Conservation (phyloP, 208 protist genomes). For the Borovskyia barvae region DNA sequence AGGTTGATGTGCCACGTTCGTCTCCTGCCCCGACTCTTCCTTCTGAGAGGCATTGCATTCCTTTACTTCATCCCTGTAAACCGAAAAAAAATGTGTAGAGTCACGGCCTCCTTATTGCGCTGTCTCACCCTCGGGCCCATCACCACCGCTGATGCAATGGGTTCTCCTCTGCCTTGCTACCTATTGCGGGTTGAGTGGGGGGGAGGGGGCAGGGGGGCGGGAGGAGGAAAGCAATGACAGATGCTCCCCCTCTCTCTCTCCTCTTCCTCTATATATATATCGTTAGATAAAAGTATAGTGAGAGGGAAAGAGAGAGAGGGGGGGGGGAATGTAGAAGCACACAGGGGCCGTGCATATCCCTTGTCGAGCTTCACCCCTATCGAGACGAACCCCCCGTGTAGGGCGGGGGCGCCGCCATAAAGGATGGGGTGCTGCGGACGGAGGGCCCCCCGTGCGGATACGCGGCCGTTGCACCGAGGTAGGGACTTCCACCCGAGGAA, state of each 20-base stretch:
- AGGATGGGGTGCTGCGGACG: constrained; percentile 33
- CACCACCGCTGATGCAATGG: too few relatives aligned
- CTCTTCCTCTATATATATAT: neutral
- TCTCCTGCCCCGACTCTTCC: too few relatives aligned
- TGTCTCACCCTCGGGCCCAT: too few relatives aligned
- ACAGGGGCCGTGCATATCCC: neutral
- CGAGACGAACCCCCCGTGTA: constrained; percentile 15
- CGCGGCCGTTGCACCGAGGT: constrained; percentile 10
- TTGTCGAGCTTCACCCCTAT: neutral
- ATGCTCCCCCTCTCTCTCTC: too few relatives aligned
- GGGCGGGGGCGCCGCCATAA: constrained; percentile 32
- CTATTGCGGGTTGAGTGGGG: too few relatives aligned
- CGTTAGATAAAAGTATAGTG: neutral
- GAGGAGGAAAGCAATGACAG: too few relatives aligned
- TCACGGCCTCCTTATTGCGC: too few relatives aligned
- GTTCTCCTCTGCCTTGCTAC: too few relatives aligned
- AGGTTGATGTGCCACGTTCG: constrained; percentile 7
- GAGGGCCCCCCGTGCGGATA: constrained; percentile 27
- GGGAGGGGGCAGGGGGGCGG: too few relatives aligned
- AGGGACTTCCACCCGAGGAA: constrained; percentile 20
- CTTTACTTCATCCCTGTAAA: too few relatives aligned
- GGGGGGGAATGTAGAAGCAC: neutral
- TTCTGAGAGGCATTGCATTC: too few relatives aligned
- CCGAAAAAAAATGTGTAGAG: too few relatives aligned
- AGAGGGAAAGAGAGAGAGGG: neutral